Conservation (phyloP, 2,329 filamentous ascomycete genomes). For the Setomelanomma holmii region DNA sequence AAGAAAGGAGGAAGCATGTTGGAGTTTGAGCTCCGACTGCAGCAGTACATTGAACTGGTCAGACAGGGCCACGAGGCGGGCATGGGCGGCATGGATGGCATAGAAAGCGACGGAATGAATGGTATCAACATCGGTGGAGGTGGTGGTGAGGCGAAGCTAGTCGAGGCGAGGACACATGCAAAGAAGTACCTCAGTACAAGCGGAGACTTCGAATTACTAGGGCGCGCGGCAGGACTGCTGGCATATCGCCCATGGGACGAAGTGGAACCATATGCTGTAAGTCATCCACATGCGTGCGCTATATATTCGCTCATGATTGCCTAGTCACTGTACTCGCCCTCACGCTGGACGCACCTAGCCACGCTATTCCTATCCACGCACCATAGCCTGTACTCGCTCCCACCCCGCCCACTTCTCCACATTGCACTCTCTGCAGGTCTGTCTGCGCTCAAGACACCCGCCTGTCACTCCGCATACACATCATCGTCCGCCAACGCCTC, state of each 20-base stretch:
- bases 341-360: conserved; percentile 79
- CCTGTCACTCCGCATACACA: conserved; percentile 77
- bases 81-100: conserved; percentile 28
- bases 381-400: conserved; percentile 83
- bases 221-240: conserved; percentile 80
- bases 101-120: conserved; percentile 59
- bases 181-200: conserved; percentile 80
- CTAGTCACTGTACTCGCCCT: conserved; percentile 73
- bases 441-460: conserved; percentile 93
- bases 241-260: conserved; percentile 71
- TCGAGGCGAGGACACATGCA: conserved; percentile 82
- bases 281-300: conserved; percentile 5
- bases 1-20: conserved; percentile 88
- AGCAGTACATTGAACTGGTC: conserved; percentile 94
- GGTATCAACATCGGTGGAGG: conserved; percentile 65
- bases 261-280: conserved; percentile 67
- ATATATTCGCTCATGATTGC: conserved; percentile 18
- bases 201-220: conserved; percentile 69
- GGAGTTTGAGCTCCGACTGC: conserved; percentile 90
- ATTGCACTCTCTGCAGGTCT: conserved; percentile 89
- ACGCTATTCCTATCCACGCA: conserved; percentile 84
- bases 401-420: conserved; percentile 83
- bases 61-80: conserved; percentile 59
- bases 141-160: conserved; percentile 61
- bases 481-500: conserved; percentile 61